Evolutionary conservation across 225 moss, liverwort and hornwort species (phyloP), one percentile per base, ranked within the genome.

Genomic region (Asterella californica): DNA sequence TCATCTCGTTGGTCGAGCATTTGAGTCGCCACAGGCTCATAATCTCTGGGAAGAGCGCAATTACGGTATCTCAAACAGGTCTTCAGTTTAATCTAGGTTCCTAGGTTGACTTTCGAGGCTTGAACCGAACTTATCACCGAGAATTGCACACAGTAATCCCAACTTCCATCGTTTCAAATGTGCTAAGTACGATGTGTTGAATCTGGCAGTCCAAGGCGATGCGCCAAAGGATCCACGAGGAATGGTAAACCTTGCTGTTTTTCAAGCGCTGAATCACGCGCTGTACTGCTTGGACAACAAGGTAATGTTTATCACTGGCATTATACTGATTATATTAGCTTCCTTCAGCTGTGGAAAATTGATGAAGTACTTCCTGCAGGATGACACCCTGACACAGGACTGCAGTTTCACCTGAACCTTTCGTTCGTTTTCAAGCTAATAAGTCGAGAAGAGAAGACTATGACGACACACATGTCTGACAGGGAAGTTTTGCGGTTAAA

Each of bases 281-380:
- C 76, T 76, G 2, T 38, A 27, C 57, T 76, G 76, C 59, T 34
- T 76, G 9, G 34, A 76, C 42, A 76, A 76, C 42, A 60, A 76
- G 76, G 76, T 76, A 15, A 59, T 24, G 22, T 2, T 27, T 32
- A 19, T 11, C 38, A 45, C 68, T 70, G 0, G 24, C 22, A 42
- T 42, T 42, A n/a, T 42, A 2, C 42, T 7, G 42, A 42, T 7
- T 42, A 2, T 3, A 3, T 42, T 42, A 42, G 42, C 42, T 2
- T 42, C 7, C 42, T 42, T 42, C 7, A 42, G 42, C 42, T 42
- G 42, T 42, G 42, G 42, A 42, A 42, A 42, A 3, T 42, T 42
- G 42, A 42, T 7, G n/a, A n/a, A n/a, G n/a, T n/a, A n/a, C n/a
- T n/a, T n/a, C n/a, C n/a, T n/a, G n/a, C n/a, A n/a, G n/a, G n/a